Percentiles rank a stretch among this genome's conserved stretches.
Evolutionary conservation across 2,329 filamentous ascomycete genomes (phyloP).

Genomic region (Fusarium stilboides): DNA sequence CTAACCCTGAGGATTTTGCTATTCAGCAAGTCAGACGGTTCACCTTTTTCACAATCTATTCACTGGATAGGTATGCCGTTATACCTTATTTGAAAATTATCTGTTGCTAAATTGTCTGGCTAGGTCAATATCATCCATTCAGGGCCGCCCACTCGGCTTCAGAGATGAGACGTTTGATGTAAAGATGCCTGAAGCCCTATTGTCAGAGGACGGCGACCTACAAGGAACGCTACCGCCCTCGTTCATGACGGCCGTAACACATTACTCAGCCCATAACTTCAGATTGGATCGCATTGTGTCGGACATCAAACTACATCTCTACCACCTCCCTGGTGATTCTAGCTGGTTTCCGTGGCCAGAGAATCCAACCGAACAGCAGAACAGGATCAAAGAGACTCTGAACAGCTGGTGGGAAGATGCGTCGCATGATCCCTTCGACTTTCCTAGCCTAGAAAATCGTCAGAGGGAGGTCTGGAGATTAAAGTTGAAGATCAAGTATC

Average conservation of each 20-base stretch:
- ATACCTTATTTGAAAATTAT: not conserved
- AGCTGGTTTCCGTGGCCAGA: constrained; percentile 29
- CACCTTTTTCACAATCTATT: constrained; percentile 56
- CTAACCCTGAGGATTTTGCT: constrained; percentile 14
- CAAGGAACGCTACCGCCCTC: not conserved
- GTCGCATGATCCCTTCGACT: constrained; percentile 9
- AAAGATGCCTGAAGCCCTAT: constrained; percentile 29
- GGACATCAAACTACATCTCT: constrained; percentile 46
- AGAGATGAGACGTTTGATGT: constrained; percentile 58
- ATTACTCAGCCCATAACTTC: constrained; percentile 50
- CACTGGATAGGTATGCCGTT: constrained; percentile 51
- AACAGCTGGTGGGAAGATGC: constrained; percentile 25
- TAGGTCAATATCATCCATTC: constrained; percentile 56
- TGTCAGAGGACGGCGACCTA: not conserved
- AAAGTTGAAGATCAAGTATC: constrained; percentile 53
- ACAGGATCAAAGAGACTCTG: constrained; percentile 31
- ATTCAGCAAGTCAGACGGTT: constrained; percentile 43
- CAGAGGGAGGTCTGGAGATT: constrained; percentile 26
- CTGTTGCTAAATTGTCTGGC: not conserved
- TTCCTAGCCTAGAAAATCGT: constrained; percentile 18
- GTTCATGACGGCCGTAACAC: constrained; percentile 21
- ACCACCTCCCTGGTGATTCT: constrained; percentile 42
- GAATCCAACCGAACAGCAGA: constrained; percentile 21
- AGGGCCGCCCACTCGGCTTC: constrained; percentile 57
- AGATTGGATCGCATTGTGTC: constrained; percentile 45